A percentile compares a stretch with the other conserved stretches of the same genome.
Evolutionary conservation across 2,329 filamentous ascomycete genomes (phyloP).

Genomic region (Mollisia scopiformis): DNA sequence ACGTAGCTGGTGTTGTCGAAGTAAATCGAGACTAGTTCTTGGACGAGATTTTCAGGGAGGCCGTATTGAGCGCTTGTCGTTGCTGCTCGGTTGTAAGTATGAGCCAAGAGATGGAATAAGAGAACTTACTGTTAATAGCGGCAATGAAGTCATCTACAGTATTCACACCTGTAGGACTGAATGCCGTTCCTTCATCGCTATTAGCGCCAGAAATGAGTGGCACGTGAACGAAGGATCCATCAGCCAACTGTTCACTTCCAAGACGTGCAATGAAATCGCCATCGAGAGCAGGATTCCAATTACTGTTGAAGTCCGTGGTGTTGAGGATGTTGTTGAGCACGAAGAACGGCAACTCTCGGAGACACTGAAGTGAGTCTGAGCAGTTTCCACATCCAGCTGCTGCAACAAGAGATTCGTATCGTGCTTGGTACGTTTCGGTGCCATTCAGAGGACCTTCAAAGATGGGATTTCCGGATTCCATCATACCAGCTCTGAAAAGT

Average conservation of each 20-base stretch:
- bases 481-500: slow-evolving; percentile 52
- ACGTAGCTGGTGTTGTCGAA: slow-evolving; percentile 45
- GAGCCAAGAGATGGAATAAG: not conserved
- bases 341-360: slow-evolving; percentile 29
- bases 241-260: slow-evolving; percentile 34
- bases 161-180: slow-evolving; percentile 38
- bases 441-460: slow-evolving; percentile 7
- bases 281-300: slow-evolving; percentile 40
- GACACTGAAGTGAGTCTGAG: slow-evolving; percentile 30
- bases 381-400: slow-evolving; percentile 33
- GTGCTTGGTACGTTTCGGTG: slow-evolving; percentile 26
- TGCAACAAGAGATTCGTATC: slow-evolving; percentile 39
- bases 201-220: slow-evolving; percentile 48
- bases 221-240: slow-evolving; percentile 39
- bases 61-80: not conserved
- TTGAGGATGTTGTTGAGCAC: slow-evolving; percentile 33
- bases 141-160: slow-evolving; percentile 9
- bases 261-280: slow-evolving; percentile 39
- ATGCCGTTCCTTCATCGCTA: slow-evolving; percentile 40
- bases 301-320: slow-evolving; percentile 32
- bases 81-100: slow-evolving; percentile 6
- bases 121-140: slow-evolving; percentile 13
- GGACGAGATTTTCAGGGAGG: not conserved
- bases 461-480: slow-evolving; percentile 41
- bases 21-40: slow-evolving; percentile 43